Conservation (phyloP, 768 basidiomycete genomes). For the Hericium rajendrae region DNA sequence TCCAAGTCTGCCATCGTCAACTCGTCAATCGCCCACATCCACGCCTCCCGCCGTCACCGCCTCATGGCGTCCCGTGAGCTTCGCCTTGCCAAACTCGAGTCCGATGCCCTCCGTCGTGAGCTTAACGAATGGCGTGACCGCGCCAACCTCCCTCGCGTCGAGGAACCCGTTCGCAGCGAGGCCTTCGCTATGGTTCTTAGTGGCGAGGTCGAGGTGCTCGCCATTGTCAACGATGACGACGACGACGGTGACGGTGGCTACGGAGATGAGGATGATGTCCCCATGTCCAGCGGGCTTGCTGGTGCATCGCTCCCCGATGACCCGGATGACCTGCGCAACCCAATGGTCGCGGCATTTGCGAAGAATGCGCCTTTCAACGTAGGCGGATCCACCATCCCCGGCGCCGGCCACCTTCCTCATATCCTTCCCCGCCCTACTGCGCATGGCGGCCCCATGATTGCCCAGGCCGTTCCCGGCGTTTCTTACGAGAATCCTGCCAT, state of each 20-base stretch:
- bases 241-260: conserved; percentile 48
- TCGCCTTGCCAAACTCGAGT: conserved; percentile 66
- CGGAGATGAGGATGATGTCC: conserved; percentile 35
- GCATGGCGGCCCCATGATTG: conserved; percentile 35
- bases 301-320: conserved; percentile 13
- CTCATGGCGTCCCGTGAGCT: conserved; percentile 76
- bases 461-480: conserved; percentile 30
- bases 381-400: conserved; percentile 22
- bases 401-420: conserved; percentile 9
- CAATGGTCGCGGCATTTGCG: conserved; percentile 26
- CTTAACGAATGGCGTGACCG: conserved; percentile 90
- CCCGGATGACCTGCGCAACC: conserved; percentile 15
- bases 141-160: conserved; percentile 57
- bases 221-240: conserved; percentile 35
- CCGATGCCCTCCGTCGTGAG: conserved; percentile 81
- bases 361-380: conserved; percentile 26
- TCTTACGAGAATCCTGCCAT: conserved; percentile 47
- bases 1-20: conserved; percentile 97
- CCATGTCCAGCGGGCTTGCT: conserved; percentile 15
- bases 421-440: conserved; percentile 20
- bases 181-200: conserved; percentile 61
- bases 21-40: conserved; percentile 84
- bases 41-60: conserved; percentile 73
- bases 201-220: conserved; percentile 63
- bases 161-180: conserved; percentile 65